phyloP scores from a whole-genome alignment of 2,329 filamentous ascomycete species.

The Cercospora sp. region DNA sequence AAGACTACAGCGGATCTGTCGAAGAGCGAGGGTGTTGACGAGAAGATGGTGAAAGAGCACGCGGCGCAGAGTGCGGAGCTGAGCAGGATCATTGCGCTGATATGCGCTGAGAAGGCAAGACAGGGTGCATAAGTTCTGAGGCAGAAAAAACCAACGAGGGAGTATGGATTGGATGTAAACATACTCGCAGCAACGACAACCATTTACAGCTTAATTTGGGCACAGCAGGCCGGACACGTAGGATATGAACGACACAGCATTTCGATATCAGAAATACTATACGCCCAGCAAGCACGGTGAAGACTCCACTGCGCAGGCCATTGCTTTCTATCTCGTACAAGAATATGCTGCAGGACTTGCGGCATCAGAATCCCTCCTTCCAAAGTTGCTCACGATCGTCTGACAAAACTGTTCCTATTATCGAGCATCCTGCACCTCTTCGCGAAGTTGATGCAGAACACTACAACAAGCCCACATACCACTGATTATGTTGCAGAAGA shows the following conservation, averaged over 20 bases:
- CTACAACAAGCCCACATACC: too few relatives aligned
- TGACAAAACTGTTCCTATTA: not conserved
- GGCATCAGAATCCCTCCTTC: not conserved
- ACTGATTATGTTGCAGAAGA: not conserved
- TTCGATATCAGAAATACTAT: not conserved
- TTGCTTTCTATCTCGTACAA: not conserved
- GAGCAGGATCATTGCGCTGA: conserved; percentile 52
- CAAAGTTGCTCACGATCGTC: not conserved
- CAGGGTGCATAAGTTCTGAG: conserved; percentile 32
- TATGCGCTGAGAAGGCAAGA: conserved; percentile 55
- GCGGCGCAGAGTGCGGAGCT: conserved; percentile 53
- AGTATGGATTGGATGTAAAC: not conserved
- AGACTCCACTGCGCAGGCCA: not conserved
- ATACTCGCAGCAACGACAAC: not conserved
- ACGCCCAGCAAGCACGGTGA: not conserved
- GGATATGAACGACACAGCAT: not conserved
- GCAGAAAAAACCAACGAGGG: not conserved
- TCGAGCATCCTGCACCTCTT: too few relatives aligned
- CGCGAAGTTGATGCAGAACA: too few relatives aligned
- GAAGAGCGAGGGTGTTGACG: conserved; percentile 47
- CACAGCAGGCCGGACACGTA: not conserved
- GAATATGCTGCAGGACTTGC: too few relatives aligned
- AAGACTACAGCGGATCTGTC: conserved; percentile 50
- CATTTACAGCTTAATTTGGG: not conserved
- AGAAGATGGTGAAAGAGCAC: conserved; percentile 52